phyloP scores from a whole-genome alignment of 768 basidiomycete genomes.

The Podaxis sp. region DNA sequence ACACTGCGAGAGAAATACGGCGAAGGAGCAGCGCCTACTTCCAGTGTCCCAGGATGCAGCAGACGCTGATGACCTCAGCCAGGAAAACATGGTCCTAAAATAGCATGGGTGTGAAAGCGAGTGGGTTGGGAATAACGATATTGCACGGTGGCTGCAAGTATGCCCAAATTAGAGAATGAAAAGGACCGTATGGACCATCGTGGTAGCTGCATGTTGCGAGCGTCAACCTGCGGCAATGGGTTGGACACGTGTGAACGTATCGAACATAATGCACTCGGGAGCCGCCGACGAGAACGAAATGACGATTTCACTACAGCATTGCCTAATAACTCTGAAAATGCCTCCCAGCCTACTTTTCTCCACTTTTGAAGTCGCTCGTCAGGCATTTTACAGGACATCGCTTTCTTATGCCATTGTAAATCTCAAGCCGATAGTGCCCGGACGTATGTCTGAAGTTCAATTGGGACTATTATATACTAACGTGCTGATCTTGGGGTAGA shows the following conservation, averaged over 20 bases:
- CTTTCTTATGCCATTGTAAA: constrained; percentile 88
- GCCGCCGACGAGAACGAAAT: neutral
- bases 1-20: neutral
- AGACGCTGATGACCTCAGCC: neutral
- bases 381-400: constrained; percentile 66
- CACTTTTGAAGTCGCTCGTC: constrained; percentile 72
- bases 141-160: neutral
- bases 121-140: neutral
- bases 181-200: neutral
- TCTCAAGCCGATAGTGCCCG: constrained; percentile 89
- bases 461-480: neutral
- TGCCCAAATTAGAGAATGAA: no score
- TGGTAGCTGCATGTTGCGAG: neutral
- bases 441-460: constrained; percentile 56
- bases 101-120: neutral
- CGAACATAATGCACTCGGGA: neutral
- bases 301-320: neutral
- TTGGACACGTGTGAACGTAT: neutral
- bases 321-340: constrained; percentile 15
- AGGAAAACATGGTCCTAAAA: neutral
- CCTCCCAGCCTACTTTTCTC: constrained; percentile 56
- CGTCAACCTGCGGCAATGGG: neutral
- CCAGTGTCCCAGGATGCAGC: neutral
- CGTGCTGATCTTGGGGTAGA: constrained; percentile 29
- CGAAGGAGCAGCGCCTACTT: neutral